phyloP scores from a whole-genome alignment of 345 rosid genomes.

The Syzygium aromaticum region DNA sequence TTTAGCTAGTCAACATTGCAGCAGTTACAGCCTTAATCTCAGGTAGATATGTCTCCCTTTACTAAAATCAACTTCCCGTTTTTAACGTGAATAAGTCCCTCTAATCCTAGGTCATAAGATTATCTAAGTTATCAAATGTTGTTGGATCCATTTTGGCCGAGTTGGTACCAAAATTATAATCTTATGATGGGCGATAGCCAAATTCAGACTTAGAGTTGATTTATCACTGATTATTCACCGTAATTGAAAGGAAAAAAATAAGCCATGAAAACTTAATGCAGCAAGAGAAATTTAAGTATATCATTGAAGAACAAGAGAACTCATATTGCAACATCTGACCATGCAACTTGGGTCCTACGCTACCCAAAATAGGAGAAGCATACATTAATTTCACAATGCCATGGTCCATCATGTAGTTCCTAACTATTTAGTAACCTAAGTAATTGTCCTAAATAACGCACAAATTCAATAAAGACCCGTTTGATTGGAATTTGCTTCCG shows the following conservation, averaged over 20 bases:
- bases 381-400: not conserved
- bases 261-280: not conserved
- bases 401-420: not conserved
- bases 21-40: not conserved
- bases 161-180: not conserved
- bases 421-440: not conserved
- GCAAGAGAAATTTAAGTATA: not conserved
- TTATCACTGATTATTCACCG: not conserved
- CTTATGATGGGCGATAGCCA: not conserved
- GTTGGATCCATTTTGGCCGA: not conserved
- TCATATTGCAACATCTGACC: not conserved
- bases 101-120: not conserved
- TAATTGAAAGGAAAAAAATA: not conserved
- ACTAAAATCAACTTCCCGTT: not conserved
- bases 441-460: not conserved
- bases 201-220: not conserved
- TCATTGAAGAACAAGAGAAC: not conserved
- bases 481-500: no score
- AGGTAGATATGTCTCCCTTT: not conserved
- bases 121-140: not conserved
- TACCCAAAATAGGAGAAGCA: not conserved
- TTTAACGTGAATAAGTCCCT: not conserved
- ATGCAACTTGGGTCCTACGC: not conserved
- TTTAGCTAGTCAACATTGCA: not conserved
- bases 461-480: not conserved